Percentiles rank a stretch among this genome's conserved stretches.
These are phyloP conservation scores for Pseudonitzschia pungens DNA, from an alignment of 108 stramenopile species.

Conservation along the genomic window DNA sequence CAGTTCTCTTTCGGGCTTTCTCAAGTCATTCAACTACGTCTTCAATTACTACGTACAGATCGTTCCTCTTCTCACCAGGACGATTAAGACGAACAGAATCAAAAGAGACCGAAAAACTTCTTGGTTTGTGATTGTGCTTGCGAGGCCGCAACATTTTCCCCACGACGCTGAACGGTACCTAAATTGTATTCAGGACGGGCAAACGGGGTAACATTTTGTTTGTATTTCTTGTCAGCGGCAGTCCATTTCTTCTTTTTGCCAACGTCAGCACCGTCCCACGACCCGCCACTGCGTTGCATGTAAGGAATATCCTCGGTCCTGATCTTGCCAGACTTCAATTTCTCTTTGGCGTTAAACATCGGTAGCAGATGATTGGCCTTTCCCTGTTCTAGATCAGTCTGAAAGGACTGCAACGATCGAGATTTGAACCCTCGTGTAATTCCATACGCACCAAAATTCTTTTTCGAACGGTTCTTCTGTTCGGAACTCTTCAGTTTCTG, in stretches of 20 bases:
- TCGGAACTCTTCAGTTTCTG: conserved; percentile 64
- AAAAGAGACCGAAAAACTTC: too few species aligned
- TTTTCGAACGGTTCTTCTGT: conserved; percentile 42
- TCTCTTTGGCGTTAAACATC: conserved; percentile 61
- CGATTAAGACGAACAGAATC: too few species aligned
- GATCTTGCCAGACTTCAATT: conserved; percentile 50
- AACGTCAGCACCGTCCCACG: conserved; percentile 69
- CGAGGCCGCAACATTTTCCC: too few species aligned
- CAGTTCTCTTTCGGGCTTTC: too few species aligned
- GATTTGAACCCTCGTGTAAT: conserved; percentile 69
- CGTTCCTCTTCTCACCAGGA: too few species aligned
- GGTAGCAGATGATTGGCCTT: conserved; percentile 68
- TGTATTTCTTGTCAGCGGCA: too few species aligned
- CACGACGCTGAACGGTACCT: too few species aligned
- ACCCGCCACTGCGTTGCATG: conserved; percentile 77
- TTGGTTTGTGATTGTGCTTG: too few species aligned
- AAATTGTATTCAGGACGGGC: too few species aligned
- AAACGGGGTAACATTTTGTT: too few species aligned
- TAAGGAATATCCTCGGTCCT: conserved; percentile 60
- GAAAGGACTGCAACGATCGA: conserved; percentile 76
- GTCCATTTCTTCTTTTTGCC: conserved; percentile 49
- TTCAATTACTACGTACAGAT: too few species aligned
- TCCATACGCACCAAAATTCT: conserved; percentile 54
- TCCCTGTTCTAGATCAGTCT: conserved; percentile 77
- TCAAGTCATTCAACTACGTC: too few species aligned